Conservation (phyloP, 495 filamentous ascomycete genomes). For the Hyaloscypha hepaticicola region DNA sequence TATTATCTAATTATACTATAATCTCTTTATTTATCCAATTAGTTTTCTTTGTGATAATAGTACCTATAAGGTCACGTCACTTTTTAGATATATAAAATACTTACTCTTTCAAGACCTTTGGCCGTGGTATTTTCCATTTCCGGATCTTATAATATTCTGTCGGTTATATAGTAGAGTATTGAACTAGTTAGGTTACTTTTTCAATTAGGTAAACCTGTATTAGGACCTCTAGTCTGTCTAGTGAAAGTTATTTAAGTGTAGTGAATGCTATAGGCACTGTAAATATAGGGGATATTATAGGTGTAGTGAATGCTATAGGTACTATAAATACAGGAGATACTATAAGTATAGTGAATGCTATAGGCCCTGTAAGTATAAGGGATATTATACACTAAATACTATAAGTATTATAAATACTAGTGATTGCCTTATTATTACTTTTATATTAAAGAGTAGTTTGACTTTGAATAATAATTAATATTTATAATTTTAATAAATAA, state of each 20-base stretch:
- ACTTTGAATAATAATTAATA: background rate
- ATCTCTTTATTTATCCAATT: slow-evolving; percentile 3
- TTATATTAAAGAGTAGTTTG: background rate
- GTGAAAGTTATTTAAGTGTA: too few relatives aligned
- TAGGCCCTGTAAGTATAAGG: slow-evolving; percentile 9
- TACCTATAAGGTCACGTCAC: slow-evolving; percentile 7
- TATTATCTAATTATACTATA: background rate
- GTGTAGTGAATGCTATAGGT: background rate
- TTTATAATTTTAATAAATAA: background rate
- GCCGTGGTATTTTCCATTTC: slow-evolving; percentile 1
- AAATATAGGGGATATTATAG: too few relatives aligned
- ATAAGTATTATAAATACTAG: too few relatives aligned
- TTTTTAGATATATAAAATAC: slow-evolving; percentile 9
- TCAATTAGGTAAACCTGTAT: slow-evolving; percentile 9
- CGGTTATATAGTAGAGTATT: slow-evolving; percentile 5
- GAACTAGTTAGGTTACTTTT: slow-evolving; percentile 11
- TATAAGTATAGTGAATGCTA: background rate
- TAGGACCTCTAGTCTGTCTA: too few relatives aligned
- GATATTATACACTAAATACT: too few relatives aligned
- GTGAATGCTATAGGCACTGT: background rate
- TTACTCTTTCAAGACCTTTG: slow-evolving; percentile 11
- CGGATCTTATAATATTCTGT: slow-evolving; percentile 13
- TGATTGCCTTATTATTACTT: background rate
- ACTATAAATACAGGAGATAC: too few relatives aligned
- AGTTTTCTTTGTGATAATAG: slow-evolving; percentile 11